phyloP scores from a whole-genome alignment of 169 alveolate genomes.

The Amoebophrya sp. region DNA sequence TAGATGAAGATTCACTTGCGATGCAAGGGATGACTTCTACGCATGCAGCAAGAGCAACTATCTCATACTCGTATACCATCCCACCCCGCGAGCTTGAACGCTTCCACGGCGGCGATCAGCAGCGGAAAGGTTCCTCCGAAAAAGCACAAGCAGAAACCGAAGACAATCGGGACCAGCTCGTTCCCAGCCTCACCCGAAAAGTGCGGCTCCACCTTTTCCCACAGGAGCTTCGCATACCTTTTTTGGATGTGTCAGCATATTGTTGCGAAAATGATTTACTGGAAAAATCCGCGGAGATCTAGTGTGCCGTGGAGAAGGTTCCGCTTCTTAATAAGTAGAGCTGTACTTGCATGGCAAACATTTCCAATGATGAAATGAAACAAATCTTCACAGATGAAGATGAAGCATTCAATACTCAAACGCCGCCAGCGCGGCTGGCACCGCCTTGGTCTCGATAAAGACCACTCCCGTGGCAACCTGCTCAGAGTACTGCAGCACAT shows the following conservation, averaged over 20 bases:
- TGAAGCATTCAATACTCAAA: background rate
- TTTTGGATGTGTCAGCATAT: too few relatives aligned
- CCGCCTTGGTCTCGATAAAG: background rate
- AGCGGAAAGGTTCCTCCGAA: constrained; percentile 3
- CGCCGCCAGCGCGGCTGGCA: background rate
- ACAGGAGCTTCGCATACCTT: background rate
- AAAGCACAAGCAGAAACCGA: background rate
- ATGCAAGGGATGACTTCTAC: too few relatives aligned
- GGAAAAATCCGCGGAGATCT: too few relatives aligned
- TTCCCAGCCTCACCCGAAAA: background rate
- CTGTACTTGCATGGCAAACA: too few relatives aligned
- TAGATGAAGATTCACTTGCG: too few relatives aligned
- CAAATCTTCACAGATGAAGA: too few relatives aligned
- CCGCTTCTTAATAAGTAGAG: too few relatives aligned
- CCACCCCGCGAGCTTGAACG: background rate
- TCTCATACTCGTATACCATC: background rate
- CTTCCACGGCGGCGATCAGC: constrained; percentile 1
- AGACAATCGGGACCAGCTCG: background rate
- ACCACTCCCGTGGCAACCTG: background rate
- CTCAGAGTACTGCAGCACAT: background rate
- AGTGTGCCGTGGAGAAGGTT: too few relatives aligned
- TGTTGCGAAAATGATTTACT: too few relatives aligned
- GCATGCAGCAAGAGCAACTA: too few relatives aligned
- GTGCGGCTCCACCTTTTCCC: background rate
- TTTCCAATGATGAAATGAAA: too few relatives aligned